Conservation (phyloP, 2,329 filamentous ascomycete genomes). For the Nannizzia gypsea region DNA sequence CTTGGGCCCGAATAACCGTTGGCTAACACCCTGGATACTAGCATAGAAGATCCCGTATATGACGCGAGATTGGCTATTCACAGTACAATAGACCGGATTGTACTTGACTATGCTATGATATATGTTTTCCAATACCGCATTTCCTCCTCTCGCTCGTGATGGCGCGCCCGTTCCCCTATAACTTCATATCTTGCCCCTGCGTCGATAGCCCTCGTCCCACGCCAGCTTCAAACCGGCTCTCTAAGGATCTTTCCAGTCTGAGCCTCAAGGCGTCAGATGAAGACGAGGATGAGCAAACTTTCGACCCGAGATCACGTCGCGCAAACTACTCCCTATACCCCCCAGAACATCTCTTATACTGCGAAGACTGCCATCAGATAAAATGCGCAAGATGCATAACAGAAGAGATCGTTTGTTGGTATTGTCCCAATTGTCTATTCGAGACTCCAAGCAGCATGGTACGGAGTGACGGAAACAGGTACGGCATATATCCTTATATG, state of each 20-base stretch:
- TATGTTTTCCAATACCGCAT: neutral
- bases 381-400: slow-evolving; percentile 83
- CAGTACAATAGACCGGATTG: neutral
- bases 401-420: slow-evolving; percentile 91
- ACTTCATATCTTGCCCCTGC: slow-evolving; percentile 17
- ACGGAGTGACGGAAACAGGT: slow-evolving; percentile 88
- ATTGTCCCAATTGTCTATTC: slow-evolving; percentile 88
- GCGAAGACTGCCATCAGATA: slow-evolving; percentile 94
- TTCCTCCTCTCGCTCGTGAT: slow-evolving; percentile 7
- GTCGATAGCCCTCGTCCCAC: slow-evolving; percentile 11
- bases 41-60: neutral
- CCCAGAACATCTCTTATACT: slow-evolving; percentile 86
- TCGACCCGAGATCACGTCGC: slow-evolving; percentile 72
- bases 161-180: slow-evolving; percentile 19
- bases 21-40: neutral
- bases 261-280: slow-evolving; percentile 29
- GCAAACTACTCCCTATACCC: slow-evolving; percentile 89
- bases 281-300: slow-evolving; percentile 64
- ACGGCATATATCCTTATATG: slow-evolving; percentile 21
- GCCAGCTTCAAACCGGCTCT: slow-evolving; percentile 12
- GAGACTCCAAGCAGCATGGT: slow-evolving; percentile 90
- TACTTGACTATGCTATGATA: neutral
- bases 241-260: slow-evolving; percentile 14
- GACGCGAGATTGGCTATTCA: neutral
- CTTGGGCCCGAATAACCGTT: neutral